phyloP scores from a whole-genome alignment of 2,329 filamentous ascomycete species.

The Eurotiales sp. region DNA sequence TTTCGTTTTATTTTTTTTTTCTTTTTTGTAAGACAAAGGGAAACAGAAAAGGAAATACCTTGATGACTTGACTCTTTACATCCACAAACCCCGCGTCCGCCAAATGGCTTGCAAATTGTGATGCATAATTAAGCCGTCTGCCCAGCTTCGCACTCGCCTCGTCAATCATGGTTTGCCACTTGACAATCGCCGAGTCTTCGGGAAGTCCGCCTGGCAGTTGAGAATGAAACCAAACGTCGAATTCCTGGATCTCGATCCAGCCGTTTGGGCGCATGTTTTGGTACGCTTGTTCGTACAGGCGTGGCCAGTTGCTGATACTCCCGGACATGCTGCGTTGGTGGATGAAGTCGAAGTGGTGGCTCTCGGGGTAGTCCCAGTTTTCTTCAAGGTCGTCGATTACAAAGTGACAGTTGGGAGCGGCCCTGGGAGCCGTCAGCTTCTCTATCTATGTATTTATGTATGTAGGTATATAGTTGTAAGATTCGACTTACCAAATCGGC shows the following conservation, averaged over 20 bases:
- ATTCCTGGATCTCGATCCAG: slow-evolving; percentile 25
- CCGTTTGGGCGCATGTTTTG: slow-evolving; percentile 43
- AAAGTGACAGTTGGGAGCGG: slow-evolving; percentile 22
- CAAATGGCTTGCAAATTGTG: slow-evolving; percentile 18
- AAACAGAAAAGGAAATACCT: slow-evolving; percentile 9
- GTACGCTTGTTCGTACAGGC: slow-evolving; percentile 16
- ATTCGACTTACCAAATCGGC: slow-evolving; percentile 17
- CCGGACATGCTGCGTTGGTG: slow-evolving; percentile 21
- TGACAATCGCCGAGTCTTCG: slow-evolving; percentile 14
- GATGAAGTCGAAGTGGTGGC: slow-evolving; percentile 23
- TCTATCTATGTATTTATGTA: not conserved
- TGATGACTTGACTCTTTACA: slow-evolving; percentile 16
- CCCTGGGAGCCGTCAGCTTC: too few relatives aligned
- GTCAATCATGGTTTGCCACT: slow-evolving; percentile 20
- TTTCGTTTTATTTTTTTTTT: too few relatives aligned
- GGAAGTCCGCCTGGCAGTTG: slow-evolving; percentile 28
- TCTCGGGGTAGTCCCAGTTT: slow-evolving; percentile 24
- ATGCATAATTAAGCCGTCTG: slow-evolving; percentile 22
- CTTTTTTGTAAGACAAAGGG: too few relatives aligned
- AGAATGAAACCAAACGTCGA: slow-evolving; percentile 10
- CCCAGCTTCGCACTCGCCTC: slow-evolving; percentile 19
- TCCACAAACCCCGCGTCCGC: slow-evolving; percentile 18
- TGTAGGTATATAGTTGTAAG: not conserved
- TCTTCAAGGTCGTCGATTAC: slow-evolving; percentile 23
- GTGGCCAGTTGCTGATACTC: slow-evolving; percentile 17